Evolutionary conservation across 2,329 filamentous ascomycete species (phyloP), one percentile per base, ranked within the genome.

Genomic region (Pezicula carpinea): DNA sequence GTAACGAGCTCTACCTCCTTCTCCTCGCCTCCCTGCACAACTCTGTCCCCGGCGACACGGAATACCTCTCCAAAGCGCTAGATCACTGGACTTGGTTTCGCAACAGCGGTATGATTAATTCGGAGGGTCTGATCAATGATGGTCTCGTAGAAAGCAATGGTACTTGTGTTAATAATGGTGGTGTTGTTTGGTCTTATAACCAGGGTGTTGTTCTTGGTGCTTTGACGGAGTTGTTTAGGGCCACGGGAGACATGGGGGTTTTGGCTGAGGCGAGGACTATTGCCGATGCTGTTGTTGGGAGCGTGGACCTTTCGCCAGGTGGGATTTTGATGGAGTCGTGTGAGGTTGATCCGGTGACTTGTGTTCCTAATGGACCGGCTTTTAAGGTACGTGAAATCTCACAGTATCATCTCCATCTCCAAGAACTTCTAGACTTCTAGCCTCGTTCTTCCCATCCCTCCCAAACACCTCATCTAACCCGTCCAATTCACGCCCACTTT

Each of bases 181-280:
- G 57, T 6, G 63, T 61, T 14, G 58, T 62, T 6, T 77, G 68
- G 67, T 68, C 71, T 0, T 79, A 79, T 57, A 79, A 78, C 53
- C 77, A 82, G 56, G 79, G 79, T 13, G 76, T 82, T 1, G 68
- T 81, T 17, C 68, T 82, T 3, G 71, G 76, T 10, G 78, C 70
- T 0, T 66, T 82, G 1, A 70, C 74, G 4, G 75, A 81, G 66
- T 67, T 51, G 60, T 40, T 7, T 13, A 40, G 26, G 22, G 38
- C 38, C 5, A 40, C 38, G 4, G 38, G 38, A 3, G 38, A 40
- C 14, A 6, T 8, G 7, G 22, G 11, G 2, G 23, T 13, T 15
- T 14, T 40, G 8, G 10, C 5, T 6, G 22, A 19, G n/a, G 38
- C 19, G 22, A 21, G 22, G 3, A 23, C 13, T 11, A 40, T 40